These are phyloP conservation scores for Rhodotorula taiwanensis DNA, from an alignment of 768 basidiomycete species.

Conservation along the genomic window DNA sequence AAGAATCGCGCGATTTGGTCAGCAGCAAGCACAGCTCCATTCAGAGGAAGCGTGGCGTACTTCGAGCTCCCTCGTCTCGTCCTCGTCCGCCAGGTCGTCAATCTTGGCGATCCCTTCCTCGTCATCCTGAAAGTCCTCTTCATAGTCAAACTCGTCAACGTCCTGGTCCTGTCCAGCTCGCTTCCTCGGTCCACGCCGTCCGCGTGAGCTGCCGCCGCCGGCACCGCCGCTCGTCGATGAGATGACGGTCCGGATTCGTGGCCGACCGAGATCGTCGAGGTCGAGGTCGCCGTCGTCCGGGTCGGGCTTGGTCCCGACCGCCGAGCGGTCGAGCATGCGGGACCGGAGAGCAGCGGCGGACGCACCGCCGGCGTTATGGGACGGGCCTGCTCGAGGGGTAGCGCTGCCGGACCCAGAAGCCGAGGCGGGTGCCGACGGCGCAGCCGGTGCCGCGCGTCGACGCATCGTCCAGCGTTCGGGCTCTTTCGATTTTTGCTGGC, in stretches of 20 bases:
- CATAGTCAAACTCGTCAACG: slow-evolving; percentile 71
- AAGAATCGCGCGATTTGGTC: background rate
- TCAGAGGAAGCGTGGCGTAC: background rate
- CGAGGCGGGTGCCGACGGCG: slow-evolving; percentile 1
- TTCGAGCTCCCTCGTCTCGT: slow-evolving; percentile 58
- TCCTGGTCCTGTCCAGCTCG: slow-evolving; percentile 63
- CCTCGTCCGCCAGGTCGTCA: slow-evolving; percentile 63
- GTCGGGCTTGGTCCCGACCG: slow-evolving; percentile 11
- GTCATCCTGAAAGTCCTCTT: slow-evolving; percentile 71
- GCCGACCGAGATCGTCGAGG: slow-evolving; percentile 4
- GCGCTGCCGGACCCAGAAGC: background rate
- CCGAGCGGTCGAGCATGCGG: slow-evolving; percentile 60
- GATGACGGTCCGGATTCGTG: slow-evolving; percentile 22
- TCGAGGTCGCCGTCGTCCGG: slow-evolving; percentile 15
- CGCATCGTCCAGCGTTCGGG: slow-evolving; percentile 66
- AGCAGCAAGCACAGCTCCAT: too few relatives aligned
- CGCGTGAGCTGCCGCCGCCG: slow-evolving; percentile 48
- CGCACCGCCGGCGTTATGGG: background rate
- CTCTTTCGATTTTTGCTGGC: slow-evolving; percentile 56
- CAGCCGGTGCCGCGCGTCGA: slow-evolving; percentile 40
- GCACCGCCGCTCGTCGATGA: slow-evolving; percentile 22
- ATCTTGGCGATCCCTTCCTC: slow-evolving; percentile 70
- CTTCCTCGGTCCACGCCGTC: slow-evolving; percentile 35
- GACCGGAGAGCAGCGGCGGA: slow-evolving; percentile 49
- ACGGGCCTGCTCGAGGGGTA: background rate